Conservation (phyloP, 805 yeast species). For the Teunomyces atbi region DNA sequence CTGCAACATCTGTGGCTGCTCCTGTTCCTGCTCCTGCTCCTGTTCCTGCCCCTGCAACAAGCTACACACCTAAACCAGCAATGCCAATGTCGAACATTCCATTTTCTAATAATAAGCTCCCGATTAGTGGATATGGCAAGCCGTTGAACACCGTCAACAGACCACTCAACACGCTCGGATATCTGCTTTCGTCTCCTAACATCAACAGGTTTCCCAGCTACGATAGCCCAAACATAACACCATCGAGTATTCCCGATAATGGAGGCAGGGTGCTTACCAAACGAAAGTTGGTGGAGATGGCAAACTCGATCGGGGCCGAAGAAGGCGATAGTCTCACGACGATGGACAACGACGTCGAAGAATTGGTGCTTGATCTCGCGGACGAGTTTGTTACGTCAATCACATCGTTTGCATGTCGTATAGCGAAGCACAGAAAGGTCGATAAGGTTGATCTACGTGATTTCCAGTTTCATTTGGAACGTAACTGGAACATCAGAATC, state of each 20-base stretch:
- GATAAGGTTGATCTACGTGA: constrained; percentile 27
- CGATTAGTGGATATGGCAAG: neutral
- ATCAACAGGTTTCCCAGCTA: neutral
- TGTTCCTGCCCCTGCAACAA: neutral
- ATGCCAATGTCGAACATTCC: constrained; percentile 1
- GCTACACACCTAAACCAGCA: neutral
- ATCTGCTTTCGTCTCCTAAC: neutral
- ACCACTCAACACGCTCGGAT: constrained; percentile 1
- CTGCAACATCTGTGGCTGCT: neutral
- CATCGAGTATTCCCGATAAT: constrained; percentile 20
- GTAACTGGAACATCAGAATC: constrained; percentile 27
- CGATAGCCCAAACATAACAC: constrained; percentile 8
- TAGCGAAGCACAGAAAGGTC: constrained; percentile 27
- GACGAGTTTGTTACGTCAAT: constrained; percentile 28
- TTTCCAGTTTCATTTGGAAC: constrained; percentile 26
- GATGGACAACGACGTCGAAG: constrained; percentile 29
- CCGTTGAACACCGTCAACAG: neutral
- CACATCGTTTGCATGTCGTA: constrained; percentile 27
- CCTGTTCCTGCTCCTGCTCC: neutral
- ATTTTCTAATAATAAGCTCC: neutral
- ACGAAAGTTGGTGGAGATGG: constrained; percentile 24
- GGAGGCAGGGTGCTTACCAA: constrained; percentile 28
- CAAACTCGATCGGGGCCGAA: constrained; percentile 26
- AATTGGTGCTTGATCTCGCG: constrained; percentile 25
- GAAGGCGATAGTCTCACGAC: constrained; percentile 29